A percentile compares a stretch with the other conserved stretches of the same genome.
Evolutionary conservation across 495 filamentous ascomycete species (phyloP).

Genomic region (Aspergillus olivimuriae): DNA sequence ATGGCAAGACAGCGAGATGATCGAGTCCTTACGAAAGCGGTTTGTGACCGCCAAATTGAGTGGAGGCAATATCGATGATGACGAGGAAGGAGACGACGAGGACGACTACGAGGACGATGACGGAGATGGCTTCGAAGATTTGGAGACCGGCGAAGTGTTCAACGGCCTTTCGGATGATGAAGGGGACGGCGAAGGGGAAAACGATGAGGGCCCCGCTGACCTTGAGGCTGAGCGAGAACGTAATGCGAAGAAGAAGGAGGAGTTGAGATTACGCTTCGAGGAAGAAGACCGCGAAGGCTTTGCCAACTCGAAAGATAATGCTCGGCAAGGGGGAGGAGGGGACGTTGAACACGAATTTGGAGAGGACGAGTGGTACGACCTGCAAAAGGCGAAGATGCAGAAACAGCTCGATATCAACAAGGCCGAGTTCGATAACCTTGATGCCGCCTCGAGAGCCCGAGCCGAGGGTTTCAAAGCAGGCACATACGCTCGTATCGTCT

Average conservation of each 20-base stretch:
- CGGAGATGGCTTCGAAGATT: constrained; percentile 84
- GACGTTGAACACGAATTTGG: constrained; percentile 81
- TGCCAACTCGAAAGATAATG: constrained; percentile 72
- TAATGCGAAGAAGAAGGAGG: constrained; percentile 89
- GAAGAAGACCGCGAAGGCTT: constrained; percentile 95
- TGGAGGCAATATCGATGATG: constrained; percentile 29
- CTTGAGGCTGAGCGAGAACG: constrained; percentile 81
- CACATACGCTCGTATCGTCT: constrained; percentile 83
- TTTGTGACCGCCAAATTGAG: constrained; percentile 66
- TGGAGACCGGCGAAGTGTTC: constrained; percentile 67
- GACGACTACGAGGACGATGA: constrained; percentile 61
- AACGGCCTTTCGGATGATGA: constrained; percentile 39
- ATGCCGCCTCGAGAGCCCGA: constrained; percentile 67
- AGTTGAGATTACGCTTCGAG: constrained; percentile 88
- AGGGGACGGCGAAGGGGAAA: constrained; percentile 33
- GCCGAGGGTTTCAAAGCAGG: constrained; percentile 92
- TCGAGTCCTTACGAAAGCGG: constrained; percentile 64
- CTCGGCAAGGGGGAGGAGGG: constrained; percentile 49
- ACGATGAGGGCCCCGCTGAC: constrained; percentile 34
- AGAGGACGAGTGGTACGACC: constrained; percentile 97
- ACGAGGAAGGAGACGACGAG: constrained; percentile 37
- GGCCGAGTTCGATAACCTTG: constrained; percentile 78
- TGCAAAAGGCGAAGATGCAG: constrained; percentile 88
- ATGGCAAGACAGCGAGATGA: constrained; percentile 72
- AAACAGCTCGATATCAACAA: constrained; percentile 95